A percentile compares a stretch with the other conserved stretches of the same genome.
phyloP scores from a whole-genome alignment of 441 rosid genomes.

The Eugenia klotzschiana region DNA sequence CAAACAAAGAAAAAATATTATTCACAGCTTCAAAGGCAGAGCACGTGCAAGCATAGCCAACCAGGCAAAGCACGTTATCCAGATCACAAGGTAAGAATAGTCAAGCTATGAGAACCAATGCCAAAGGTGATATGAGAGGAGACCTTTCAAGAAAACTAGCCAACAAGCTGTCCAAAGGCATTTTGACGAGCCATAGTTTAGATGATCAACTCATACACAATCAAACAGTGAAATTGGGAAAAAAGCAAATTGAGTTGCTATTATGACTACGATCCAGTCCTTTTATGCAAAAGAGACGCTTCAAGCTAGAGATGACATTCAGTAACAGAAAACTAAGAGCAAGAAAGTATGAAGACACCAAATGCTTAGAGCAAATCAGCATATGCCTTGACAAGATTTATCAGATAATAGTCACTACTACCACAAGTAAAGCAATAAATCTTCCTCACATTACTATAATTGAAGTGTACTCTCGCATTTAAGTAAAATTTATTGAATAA shows the following conservation, averaged over 20 bases:
- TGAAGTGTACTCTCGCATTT: neutral
- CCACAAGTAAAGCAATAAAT: neutral
- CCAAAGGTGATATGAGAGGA: neutral
- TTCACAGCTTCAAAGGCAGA: neutral
- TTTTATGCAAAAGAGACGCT: neutral
- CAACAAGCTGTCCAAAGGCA: neutral
- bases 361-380: neutral
- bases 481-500: no score
- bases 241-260: neutral
- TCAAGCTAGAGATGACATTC: neutral
- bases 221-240: neutral
- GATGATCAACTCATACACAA: neutral
- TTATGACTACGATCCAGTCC: neutral
- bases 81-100: neutral
- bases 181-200: neutral
- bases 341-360: neutral
- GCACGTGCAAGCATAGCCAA: neutral
- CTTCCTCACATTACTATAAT: neutral
- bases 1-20: conserved; percentile 8
- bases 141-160: neutral
- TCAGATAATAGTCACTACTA: neutral
- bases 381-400: neutral
- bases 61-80: neutral
- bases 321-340: neutral
- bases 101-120: neutral